Base-by-base conservation (phyloP, 495 filamentous ascomycete species). In the Aspergillus cristatus region DNA sequence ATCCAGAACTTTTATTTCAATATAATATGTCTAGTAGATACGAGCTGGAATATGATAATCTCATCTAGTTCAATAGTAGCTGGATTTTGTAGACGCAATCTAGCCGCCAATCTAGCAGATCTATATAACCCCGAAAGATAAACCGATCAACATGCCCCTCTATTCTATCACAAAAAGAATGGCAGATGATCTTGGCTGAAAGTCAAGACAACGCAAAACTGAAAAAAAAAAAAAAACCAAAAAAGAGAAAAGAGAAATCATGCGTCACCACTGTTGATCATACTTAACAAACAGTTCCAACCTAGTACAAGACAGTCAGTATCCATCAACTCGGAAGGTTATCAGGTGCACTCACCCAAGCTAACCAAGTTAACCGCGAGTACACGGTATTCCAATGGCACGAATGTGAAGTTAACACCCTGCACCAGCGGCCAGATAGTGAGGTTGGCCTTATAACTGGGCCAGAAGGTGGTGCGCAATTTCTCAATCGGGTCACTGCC, bases 271-370 rank as follows among this genome's bases (percentile, higher is more conserved):
- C 70, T 89, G 62, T 89, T 94, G 43, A 93, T 64, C 54, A 73
- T 80, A 62, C 88, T 95, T 35, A 98, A 60, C 58, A 95, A 91
- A 57, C 86, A 95, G 55, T 98, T 98, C 91, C 91, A 98, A 43
- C 87, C 90, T 76, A 70, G 58, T 31, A 47, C 67, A 15, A 11
- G 14, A 35, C 37, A 48, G 51, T 58, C 37, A 55, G 45, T 43
- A 42, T 35, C 12, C 10, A 8, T 18, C 25, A 31, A 15, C 12
- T 14, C 14, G 7, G 14, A 1, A 4, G n/a, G 12, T 22, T 7
- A 20, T 31, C 8, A 15, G 13, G 6, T 24, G 20, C 20, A 71
- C 78, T 57, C 57, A 86, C 81, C 81, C 46, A 86, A 65, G 50
- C 70, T 74, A 30, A 97, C 70, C 14, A 94, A 58, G 53, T 98